Base-by-base conservation (phyloP, 139 green algal species). In the Coccomyxa sp. region DNA sequence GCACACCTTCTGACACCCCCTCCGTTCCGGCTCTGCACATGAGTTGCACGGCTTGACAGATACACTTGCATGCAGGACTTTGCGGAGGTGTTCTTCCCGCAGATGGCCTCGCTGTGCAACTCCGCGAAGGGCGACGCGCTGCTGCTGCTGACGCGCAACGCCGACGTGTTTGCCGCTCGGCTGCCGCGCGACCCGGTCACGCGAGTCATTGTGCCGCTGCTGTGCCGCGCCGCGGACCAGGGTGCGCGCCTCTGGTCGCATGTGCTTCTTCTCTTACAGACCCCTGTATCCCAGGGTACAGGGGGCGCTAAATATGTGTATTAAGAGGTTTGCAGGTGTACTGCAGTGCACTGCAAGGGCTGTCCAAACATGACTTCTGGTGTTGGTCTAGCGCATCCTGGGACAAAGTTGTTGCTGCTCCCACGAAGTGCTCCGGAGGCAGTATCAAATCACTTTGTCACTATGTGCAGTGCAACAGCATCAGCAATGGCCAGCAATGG, bases 91-190 rank as follows among this genome's bases (percentile, higher is more conserved):
- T 89, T 89, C 0, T 84, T 94, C 51, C 91, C 90, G 7, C 82
- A 81, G 31, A 82, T 95, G 60, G 78, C 79, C 83, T 87, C 88
- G 13, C 45, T 92, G 28, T 81, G 86, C 58, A 76, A 75, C 18
- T 63, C 79, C 21, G 86, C 86, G 27, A 85, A 67, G 38, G 91
- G 92, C 0, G 89, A 93, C 67, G 78, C 89, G 71, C 89, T 94
- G 83, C 84, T 88, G 76, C 82, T 88, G 78, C 87, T 95, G 60
- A 80, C 89, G 51, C 68, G 82, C 45, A 58, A 84, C 30, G 82
- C 82, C 0, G 74, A 67, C 28, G 58, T 90, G 32, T 82, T 95
- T 79, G 58, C 78, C 75, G 57, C 58, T 25, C 71, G 77, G 71
- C 89, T 91, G 90, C 79, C 82, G 18, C 79, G 74, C 38, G 81